A percentile compares a stretch with the other conserved stretches of the same genome.
phyloP scores from a whole-genome alignment of 345 rosid species.

The Rhizophora mangle region DNA sequence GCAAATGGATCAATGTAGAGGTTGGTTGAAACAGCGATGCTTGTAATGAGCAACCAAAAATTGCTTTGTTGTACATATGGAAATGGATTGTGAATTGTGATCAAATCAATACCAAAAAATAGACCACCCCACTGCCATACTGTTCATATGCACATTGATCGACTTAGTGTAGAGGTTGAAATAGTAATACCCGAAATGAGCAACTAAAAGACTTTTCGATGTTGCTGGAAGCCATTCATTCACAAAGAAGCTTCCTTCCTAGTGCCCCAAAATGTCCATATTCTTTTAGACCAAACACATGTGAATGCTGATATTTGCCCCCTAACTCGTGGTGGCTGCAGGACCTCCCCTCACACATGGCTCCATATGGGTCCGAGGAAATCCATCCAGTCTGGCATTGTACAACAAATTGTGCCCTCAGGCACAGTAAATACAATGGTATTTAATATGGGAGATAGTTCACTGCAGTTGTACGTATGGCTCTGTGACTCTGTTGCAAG shows the following conservation, averaged over 20 bases:
- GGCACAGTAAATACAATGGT: slow-evolving; percentile 13
- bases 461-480: slow-evolving; percentile 1
- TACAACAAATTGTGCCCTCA: slow-evolving; percentile 17
- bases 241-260: slow-evolving; percentile 1
- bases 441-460: slow-evolving; percentile 12
- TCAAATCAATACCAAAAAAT: no score
- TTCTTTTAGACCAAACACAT: slow-evolving; percentile 10
- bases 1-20: no score
- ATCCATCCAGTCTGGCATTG: slow-evolving; percentile 37
- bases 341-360: slow-evolving; percentile 45
- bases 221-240: slow-evolving; percentile 3
- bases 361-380: slow-evolving; percentile 31
- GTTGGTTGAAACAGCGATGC: no score
- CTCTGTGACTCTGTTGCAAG: background rate
- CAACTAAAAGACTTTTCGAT: background rate
- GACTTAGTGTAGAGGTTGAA: no score
- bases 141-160: no score
- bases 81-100: no score
- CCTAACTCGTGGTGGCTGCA: slow-evolving; percentile 16
- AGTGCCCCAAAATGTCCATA: slow-evolving; percentile 6
- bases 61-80: no score
- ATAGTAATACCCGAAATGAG: no score
- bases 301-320: slow-evolving; percentile 28
- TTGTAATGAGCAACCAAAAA: no score
- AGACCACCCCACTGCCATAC: no score